Evolutionary conservation across 2,329 filamentous ascomycete genomes (phyloP).

Genomic region (Thermochaetoides dissita): DNA sequence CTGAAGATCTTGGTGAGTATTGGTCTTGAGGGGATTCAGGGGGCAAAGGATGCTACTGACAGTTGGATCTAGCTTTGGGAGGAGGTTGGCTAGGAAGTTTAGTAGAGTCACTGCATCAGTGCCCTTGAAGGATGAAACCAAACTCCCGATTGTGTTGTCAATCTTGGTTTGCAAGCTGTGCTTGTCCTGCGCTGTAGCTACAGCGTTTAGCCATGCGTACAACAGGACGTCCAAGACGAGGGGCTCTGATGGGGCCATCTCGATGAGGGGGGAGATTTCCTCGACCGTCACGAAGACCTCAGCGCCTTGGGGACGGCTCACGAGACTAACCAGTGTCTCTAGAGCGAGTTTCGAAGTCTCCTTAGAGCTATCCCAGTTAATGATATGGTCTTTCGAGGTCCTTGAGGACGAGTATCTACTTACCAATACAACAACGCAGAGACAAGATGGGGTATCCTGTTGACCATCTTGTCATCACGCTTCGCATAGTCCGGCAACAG

Average conservation of each 20-base stretch:
- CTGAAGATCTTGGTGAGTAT: conserved; percentile 19
- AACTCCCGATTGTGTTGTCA: conserved; percentile 30
- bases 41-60: conserved; percentile 23
- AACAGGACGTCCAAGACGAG: conserved; percentile 41
- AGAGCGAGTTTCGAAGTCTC: conserved; percentile 40
- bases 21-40: neutral
- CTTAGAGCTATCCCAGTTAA: conserved; percentile 26
- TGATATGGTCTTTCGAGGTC: conserved; percentile 3
- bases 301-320: conserved; percentile 37
- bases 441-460: conserved; percentile 39
- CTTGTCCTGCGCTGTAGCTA: conserved; percentile 21
- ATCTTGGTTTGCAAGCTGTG: conserved; percentile 26
- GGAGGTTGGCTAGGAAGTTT: conserved; percentile 38
- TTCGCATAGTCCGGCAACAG: conserved; percentile 37
- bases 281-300: conserved; percentile 31
- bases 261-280: conserved; percentile 40
- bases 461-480: conserved; percentile 32
- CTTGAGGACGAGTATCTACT: conserved; percentile 6
- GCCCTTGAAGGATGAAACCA: conserved; percentile 40
- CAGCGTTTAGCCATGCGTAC: conserved; percentile 41
- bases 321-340: conserved; percentile 42
- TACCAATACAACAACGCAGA: conserved; percentile 41
- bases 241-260: conserved; percentile 40
- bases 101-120: conserved; percentile 48
- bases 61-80: conserved; percentile 33